These are phyloP conservation scores for Phytophthora uliginosa DNA, from an alignment of 352 stramenopile species.

Conservation along the genomic window DNA sequence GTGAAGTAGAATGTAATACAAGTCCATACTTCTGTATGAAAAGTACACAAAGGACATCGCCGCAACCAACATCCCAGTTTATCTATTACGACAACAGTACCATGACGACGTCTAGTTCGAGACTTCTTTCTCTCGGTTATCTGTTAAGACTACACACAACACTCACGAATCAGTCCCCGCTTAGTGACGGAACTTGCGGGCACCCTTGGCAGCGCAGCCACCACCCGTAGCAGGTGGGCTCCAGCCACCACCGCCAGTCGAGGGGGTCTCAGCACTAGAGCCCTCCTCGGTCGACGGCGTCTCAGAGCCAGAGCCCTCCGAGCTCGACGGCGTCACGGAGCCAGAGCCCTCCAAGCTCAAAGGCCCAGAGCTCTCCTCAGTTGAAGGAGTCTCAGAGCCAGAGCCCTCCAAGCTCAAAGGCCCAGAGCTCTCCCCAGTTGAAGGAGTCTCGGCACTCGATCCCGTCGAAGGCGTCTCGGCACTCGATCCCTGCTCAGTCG, in stretches of 20 bases:
- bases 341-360: too few species aligned
- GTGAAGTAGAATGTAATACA: neutral
- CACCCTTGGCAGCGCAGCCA: conserved; percentile 14
- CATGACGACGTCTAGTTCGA: conserved; percentile 11
- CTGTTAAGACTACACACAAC: conserved; percentile 14
- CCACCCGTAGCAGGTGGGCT: conserved; percentile 4
- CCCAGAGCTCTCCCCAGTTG: conserved; percentile 1
- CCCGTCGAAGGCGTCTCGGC: neutral
- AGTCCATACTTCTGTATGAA: neutral
- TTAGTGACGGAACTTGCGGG: conserved; percentile 30
- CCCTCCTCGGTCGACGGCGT: too few species aligned
- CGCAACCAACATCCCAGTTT: conserved; percentile 7
- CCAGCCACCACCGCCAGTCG: conserved; percentile 6
- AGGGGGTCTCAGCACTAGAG: neutral
- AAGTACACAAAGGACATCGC: neutral
- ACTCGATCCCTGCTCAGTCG: neutral
- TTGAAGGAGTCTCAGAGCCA: neutral
- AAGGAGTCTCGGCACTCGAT: neutral
- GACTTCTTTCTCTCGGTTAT: conserved; percentile 13
- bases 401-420: neutral
- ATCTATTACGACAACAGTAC: conserved; percentile 23
- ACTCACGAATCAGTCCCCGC: conserved; percentile 11
- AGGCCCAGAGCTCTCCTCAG: too few species aligned
- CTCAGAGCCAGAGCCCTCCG: too few species aligned
- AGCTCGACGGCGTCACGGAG: too few species aligned